Evolutionary conservation across 2,329 filamentous ascomycete species (phyloP).

Genomic region (Thielaviopsis musarum): DNA sequence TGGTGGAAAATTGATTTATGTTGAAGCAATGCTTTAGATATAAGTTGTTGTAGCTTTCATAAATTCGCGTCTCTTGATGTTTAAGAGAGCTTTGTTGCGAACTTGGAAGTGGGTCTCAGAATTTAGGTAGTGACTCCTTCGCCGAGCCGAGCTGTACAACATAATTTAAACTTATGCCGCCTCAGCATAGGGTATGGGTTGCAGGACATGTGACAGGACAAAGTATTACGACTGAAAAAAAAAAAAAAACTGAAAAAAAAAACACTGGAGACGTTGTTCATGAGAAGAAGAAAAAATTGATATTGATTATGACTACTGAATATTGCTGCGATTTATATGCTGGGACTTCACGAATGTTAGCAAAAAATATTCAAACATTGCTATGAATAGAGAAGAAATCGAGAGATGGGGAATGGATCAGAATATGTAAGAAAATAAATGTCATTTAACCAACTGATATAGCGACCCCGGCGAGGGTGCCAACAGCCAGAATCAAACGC

Average conservation of each 20-base stretch:
- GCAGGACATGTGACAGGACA: not conserved
- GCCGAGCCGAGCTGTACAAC: not conserved
- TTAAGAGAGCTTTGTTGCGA: not conserved
- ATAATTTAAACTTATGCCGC: not conserved
- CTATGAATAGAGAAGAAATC: not conserved
- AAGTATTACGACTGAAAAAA: too few relatives aligned
- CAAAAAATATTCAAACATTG: not conserved
- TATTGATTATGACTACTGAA: not conserved
- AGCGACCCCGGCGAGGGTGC: constrained; percentile 78
- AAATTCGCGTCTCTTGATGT: not conserved
- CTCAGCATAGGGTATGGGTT: not conserved
- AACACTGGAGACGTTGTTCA: too few relatives aligned
- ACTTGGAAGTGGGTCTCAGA: not conserved
- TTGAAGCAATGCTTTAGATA: not conserved
- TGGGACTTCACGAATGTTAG: not conserved
- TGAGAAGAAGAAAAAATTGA: not conserved
- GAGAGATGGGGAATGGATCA: constrained; percentile 34
- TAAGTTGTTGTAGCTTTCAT: not conserved
- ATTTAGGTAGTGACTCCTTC: not conserved
- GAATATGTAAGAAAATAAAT: constrained; percentile 99
- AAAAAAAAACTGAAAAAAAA: not conserved
- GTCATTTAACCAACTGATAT: constrained; percentile 65
- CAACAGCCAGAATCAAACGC: constrained; percentile 84
- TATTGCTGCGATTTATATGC: too few relatives aligned
- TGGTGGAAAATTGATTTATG: constrained; percentile 16